These are phyloP conservation scores for Chalciporus sphaerocephalus DNA, from an alignment of 768 basidiomycete species.

Conservation along the genomic window DNA sequence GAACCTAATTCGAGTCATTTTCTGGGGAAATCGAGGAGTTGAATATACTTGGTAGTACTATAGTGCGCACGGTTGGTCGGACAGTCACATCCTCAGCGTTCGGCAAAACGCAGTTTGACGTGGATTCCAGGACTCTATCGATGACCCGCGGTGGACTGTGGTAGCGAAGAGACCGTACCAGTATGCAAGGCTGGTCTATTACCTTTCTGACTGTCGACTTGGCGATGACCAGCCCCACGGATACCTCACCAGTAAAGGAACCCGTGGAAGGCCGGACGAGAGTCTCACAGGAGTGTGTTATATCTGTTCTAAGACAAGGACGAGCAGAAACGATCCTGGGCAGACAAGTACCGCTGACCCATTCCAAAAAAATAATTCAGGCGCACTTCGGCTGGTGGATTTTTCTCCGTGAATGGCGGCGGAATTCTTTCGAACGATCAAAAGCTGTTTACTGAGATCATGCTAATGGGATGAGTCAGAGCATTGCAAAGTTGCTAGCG, in stretches of 20 bases:
- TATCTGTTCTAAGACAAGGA: constrained; percentile 19
- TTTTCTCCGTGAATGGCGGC: constrained; percentile 11
- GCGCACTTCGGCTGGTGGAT: constrained; percentile 20
- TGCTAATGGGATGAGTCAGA: constrained; percentile 28
- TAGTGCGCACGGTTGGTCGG: constrained; percentile 8
- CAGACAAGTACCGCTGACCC: constrained; percentile 14
- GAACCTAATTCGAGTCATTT: constrained; percentile 9
- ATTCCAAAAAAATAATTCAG: constrained; percentile 15
- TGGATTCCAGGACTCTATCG: constrained; percentile 11
- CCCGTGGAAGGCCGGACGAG: background rate
- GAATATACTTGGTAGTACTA: constrained; percentile 8
- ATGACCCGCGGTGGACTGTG: constrained; percentile 12
- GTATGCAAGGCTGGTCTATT: constrained; percentile 14
- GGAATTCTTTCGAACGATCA: constrained; percentile 21
- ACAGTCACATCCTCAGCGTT: constrained; percentile 14
- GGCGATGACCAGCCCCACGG: constrained; percentile 24
- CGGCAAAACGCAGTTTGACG: constrained; percentile 18
- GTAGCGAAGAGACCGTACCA: background rate
- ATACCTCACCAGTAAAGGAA: constrained; percentile 17
- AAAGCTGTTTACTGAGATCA: constrained; percentile 18
- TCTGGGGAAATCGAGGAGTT: constrained; percentile 11
- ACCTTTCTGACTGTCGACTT: constrained; percentile 23
- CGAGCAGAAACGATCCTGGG: constrained; percentile 23
- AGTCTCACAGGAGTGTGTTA: constrained; percentile 7
- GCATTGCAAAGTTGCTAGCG: constrained; percentile 8